Base-by-base conservation (phyloP, 495 filamentous ascomycete species). In the Thermothielavioides terrestris region DNA sequence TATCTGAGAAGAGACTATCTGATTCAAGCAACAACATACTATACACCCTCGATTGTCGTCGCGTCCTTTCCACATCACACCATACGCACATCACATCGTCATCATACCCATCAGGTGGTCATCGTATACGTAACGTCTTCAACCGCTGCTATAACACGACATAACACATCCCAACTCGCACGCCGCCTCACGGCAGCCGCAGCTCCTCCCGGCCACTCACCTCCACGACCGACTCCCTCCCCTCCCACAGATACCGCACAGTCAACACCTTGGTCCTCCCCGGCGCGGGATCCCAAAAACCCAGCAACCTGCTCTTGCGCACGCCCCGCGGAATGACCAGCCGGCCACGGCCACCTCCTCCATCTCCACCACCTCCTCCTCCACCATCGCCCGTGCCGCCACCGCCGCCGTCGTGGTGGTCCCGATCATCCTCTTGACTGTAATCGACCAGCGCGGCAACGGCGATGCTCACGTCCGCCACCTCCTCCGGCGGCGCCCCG, bases 241-340 rank as follows among this genome's bases (percentile, higher is more conserved):
- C 75, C 50, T 68, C 61, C 55, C 74, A 79, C 22, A 54, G 56
- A 52, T 80, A 82, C 68, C 70, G 72, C 23, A 82, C 68, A 55
- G 65, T 72, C 56, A 82, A 54, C 30, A 63, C 68, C 63, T 81
- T 81, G 21, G 63, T 65, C 32, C 67, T 57, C 22, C 74, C 60
- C 10, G 79, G 78, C 10, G 74, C 75, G 8, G 77, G 78, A 46
- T 82, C 78, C 57, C 80, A 67, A 59, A 81, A 81, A 3, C 78
- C 78, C 6, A 77, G 55, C 14, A 80, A 65, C 55, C 76, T 63
- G 48, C 72, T 73, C 76, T 73, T 60, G 15, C 43, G 32, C 21
- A 57, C 34, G 11, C 60, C 60, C 38, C 6, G 30, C 0, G 60
- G 58, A 23, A 63, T 62, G 3, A 41, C 36, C 47, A 66, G 23